These are phyloP conservation scores for Discostella stelligeroides DNA, from an alignment of 108 stramenopile species.

Conservation along the genomic window DNA sequence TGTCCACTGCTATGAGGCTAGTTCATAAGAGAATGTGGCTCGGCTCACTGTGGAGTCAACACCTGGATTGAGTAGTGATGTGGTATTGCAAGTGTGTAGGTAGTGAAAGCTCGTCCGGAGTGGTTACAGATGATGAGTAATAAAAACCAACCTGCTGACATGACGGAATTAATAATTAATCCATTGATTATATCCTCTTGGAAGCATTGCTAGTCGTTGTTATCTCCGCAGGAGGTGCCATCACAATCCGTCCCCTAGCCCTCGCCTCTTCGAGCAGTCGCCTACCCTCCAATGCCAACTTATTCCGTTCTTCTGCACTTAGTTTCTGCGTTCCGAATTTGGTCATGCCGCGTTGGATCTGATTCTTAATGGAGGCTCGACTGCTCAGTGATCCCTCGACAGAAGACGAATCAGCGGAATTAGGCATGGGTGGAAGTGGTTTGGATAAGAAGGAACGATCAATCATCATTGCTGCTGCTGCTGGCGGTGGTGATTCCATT, in stretches of 20 bases:
- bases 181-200: too few relatives aligned
- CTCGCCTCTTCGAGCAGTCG: constrained; percentile 28
- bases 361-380: constrained; percentile 39
- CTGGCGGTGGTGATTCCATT: background rate
- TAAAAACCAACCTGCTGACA: too few relatives aligned
- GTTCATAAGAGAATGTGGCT: too few relatives aligned
- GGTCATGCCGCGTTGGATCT: constrained; percentile 32
- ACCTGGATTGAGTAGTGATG: too few relatives aligned
- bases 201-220: constrained; percentile 8
- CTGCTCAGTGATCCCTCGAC: constrained; percentile 46
- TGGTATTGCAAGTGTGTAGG: too few relatives aligned
- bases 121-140: too few relatives aligned
- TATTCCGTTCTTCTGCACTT: constrained; percentile 42
- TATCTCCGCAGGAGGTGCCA: constrained; percentile 22
- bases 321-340: constrained; percentile 39
- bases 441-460: too few relatives aligned
- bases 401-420: constrained; percentile 31
- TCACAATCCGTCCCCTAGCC: constrained; percentile 23
- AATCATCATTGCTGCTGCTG: too few relatives aligned
- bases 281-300: constrained; percentile 25
- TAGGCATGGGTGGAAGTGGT: constrained; percentile 2
- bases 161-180: too few relatives aligned
- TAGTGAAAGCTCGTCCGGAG: too few relatives aligned
- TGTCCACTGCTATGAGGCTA: too few relatives aligned
- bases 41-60: too few relatives aligned